Percentiles rank a stretch among this genome's conserved stretches.
These are phyloP conservation scores for Lachnellula willkommii DNA, from an alignment of 2,329 filamentous ascomycete species.

Conservation along the genomic window DNA sequence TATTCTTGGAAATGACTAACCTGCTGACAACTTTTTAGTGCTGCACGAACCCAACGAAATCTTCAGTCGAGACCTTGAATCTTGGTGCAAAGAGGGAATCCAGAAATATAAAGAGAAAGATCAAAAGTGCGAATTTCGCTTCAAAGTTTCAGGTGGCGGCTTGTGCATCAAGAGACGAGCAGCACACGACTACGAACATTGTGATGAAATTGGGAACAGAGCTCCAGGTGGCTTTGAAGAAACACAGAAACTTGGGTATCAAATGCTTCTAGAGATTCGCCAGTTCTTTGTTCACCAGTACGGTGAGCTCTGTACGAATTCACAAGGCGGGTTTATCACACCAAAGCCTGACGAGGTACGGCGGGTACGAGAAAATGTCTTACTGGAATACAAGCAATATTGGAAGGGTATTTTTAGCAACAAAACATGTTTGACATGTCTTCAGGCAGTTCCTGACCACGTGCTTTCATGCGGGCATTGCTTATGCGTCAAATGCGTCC, in stretches of 20 bases:
- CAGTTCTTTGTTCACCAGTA: not conserved
- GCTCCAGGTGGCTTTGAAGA: slow-evolving; percentile 1
- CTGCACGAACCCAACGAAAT: slow-evolving; percentile 6
- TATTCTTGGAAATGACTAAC: not conserved
- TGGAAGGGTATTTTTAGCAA: not conserved
- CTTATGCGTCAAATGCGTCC: not conserved
- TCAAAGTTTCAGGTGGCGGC: not conserved
- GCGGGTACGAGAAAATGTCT: not conserved
- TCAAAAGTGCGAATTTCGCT: slow-evolving; percentile 1
- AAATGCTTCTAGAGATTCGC: not conserved
- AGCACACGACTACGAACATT: slow-evolving; percentile 6
- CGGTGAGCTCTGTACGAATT: slow-evolving; percentile 1
- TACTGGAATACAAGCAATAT: slow-evolving; percentile 3
- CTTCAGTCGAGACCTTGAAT: slow-evolving; percentile 3
- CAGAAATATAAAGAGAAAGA: slow-evolving; percentile 1
- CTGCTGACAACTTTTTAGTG: not conserved
- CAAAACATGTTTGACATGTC: slow-evolving; percentile 1
- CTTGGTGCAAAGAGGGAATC: slow-evolving; percentile 1
- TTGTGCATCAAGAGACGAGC: slow-evolving; percentile 3
- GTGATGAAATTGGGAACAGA: slow-evolving; percentile 5
- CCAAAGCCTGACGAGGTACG: slow-evolving; percentile 1
- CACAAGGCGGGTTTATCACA: not conserved
- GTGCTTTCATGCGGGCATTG: not conserved
- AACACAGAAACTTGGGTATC: not conserved
- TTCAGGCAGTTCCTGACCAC: slow-evolving; percentile 1